Evolutionary conservation across 306 rosid genomes (phyloP), one percentile per base, ranked within the genome.

Genomic region (Abrus precatorius): DNA sequence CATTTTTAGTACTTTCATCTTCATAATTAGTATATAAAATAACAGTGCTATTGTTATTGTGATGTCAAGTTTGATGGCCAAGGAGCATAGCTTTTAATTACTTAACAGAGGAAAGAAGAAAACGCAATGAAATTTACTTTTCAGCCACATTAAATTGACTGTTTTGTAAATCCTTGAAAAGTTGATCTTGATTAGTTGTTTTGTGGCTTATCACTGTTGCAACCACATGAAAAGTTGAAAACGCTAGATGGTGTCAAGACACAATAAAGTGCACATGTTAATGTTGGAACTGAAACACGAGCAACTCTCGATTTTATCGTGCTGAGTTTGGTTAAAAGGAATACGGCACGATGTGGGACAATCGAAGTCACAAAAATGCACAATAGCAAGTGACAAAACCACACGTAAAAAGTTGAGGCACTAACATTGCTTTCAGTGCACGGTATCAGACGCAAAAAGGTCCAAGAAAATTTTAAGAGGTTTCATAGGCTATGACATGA

Each of bases 241-340:
- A 68, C 6, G n/a, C 7, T 29, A 65, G 12, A 49, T 0, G 1
- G 29, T 33, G 75, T 69, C 30, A 11, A 52, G 20, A n/a, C 8
- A 49, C 9, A 65, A 43, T 14, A n/a, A 14, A 7, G 28, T 3
- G 28, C n/a, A 12, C 44, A 48, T 70, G 61, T 70, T 20, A 56
- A 28, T 28, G 34, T 56, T 11, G 6, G 13, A 32, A 20, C 33
- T 33, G 61, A 70, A 70, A 70, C 14, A 9, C 5, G 72, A 41
- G 53, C 34, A 66, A 27, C 14, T 43, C 28, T 32, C 4, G 1
- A 69, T 12, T 48, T 48, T 6, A 33, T 30, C 8, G 47, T 49
- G 75, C 75, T 49, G 45, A 8, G 34, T 67, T 66, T 66, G 53
- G 14, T 7, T 66, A 4, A 41, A 1, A 66, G 34, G 34, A 65